These are phyloP conservation scores for Carex parvula DNA, from an alignment of 176 grass and related monocot genomes.

Conservation along the genomic window DNA sequence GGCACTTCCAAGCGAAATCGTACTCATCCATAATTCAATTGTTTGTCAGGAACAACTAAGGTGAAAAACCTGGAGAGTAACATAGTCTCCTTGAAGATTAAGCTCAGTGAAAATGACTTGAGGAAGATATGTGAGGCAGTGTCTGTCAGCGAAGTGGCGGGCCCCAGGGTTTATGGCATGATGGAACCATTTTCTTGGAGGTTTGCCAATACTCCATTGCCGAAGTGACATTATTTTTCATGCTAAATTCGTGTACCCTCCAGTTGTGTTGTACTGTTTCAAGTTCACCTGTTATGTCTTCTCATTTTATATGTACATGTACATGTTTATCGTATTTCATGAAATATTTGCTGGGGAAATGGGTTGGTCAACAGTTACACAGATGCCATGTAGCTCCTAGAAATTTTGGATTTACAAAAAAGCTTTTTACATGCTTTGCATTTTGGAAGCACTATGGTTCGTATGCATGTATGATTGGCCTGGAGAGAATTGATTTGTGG, in stretches of 20 bases:
- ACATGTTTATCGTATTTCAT: conserved; percentile 6
- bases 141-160: conserved; percentile 45
- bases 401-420: neutral
- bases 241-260: neutral
- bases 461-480: neutral
- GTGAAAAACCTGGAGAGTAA: conserved; percentile 65
- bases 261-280: neutral
- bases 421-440: neutral
- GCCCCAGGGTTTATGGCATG: conserved; percentile 43
- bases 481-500: neutral
- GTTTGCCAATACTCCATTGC: conserved; percentile 53
- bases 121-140: conserved; percentile 43
- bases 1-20: neutral
- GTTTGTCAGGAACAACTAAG: conserved; percentile 65
- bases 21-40: conserved; percentile 20
- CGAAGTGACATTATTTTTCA: conserved; percentile 27
- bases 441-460: neutral
- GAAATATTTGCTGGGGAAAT: neutral
- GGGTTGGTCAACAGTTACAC: neutral
- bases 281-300: conserved; percentile 6
- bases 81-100: conserved; percentile 53
- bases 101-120: conserved; percentile 55
- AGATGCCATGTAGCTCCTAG: neutral
- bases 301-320: neutral
- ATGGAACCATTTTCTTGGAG: conserved; percentile 56